These are phyloP conservation scores for Pseudocercospora crystallina DNA, from an alignment of 2,329 filamentous ascomycete genomes.

Conservation along the genomic window DNA sequence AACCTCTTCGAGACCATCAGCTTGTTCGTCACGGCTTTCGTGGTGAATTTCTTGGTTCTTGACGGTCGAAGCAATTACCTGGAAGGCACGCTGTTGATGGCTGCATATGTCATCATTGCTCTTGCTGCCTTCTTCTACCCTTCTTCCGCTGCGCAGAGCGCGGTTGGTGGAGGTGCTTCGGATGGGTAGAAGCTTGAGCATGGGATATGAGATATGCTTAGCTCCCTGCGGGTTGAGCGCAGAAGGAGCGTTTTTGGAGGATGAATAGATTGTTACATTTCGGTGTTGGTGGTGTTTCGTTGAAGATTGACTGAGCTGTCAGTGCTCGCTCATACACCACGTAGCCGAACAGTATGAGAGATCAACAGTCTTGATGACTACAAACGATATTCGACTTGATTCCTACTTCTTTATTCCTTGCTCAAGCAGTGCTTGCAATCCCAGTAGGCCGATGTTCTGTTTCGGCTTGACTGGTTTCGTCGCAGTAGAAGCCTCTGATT, in stretches of 20 bases:
- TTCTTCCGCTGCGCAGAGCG: constrained; percentile 41
- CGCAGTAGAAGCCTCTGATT: too few species aligned
- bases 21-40: constrained; percentile 77
- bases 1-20: constrained; percentile 65
- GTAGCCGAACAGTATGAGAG: too few species aligned
- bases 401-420: too few species aligned
- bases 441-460: too few species aligned
- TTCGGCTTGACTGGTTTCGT: too few species aligned
- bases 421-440: too few species aligned
- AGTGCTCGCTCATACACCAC: background rate
- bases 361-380: too few species aligned
- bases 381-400: too few species aligned
- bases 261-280: background rate
- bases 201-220: background rate
- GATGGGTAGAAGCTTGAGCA: background rate
- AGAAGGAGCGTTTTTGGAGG: background rate
- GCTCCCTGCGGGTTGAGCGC: background rate
- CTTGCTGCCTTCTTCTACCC: constrained; percentile 53
- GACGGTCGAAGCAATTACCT: constrained; percentile 83
- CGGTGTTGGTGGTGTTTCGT: background rate
- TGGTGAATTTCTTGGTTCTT: constrained; percentile 82
- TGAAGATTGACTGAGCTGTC: background rate
- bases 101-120: constrained; percentile 77
- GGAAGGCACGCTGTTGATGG: constrained; percentile 73
- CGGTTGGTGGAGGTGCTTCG: constrained; percentile 40